Evolutionary conservation across 2,329 filamentous ascomycete genomes (phyloP).

Genomic region (Mariannaea elegans): DNA sequence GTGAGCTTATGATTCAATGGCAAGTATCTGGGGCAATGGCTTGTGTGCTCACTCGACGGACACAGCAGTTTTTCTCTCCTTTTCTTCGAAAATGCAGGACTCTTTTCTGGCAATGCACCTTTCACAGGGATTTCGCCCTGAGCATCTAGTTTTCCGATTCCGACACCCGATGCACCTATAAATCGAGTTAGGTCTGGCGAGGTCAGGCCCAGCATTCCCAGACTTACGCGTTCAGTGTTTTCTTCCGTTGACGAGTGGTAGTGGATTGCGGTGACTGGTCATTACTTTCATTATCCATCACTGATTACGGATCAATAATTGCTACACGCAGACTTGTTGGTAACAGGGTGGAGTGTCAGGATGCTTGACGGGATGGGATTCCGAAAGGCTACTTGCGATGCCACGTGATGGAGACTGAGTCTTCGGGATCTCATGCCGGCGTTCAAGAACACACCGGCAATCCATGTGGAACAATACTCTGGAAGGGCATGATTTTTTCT

Average conservation of each 20-base stretch:
- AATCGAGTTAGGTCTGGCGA: background rate
- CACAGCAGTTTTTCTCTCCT: slow-evolving; percentile 27
- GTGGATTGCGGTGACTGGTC: background rate
- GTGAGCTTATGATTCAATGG: background rate
- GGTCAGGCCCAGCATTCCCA: background rate
- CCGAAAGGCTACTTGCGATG: too few species aligned
- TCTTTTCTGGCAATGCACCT: slow-evolving; percentile 28
- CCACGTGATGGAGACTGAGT: too few species aligned
- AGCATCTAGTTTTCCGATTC: slow-evolving; percentile 31
- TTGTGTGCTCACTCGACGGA: slow-evolving; percentile 23
- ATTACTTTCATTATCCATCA: background rate
- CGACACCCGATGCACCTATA: slow-evolving; percentile 30
- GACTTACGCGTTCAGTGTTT: background rate
- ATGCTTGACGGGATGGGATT: too few species aligned
- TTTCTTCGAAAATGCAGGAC: slow-evolving; percentile 29
- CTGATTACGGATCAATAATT: background rate
- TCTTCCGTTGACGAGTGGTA: background rate
- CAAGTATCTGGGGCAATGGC: background rate
- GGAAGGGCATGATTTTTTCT: too few species aligned
- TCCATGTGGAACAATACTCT: too few species aligned
- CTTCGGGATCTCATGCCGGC: too few species aligned
- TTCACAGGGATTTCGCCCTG: slow-evolving; percentile 28
- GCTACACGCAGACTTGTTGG: background rate
- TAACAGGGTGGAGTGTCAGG: background rate
- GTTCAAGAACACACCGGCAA: too few species aligned